Evolutionary conservation across 306 rosid species (phyloP), one percentile per base, ranked within the genome.

Genomic region (Gastrolobium villosum): DNA sequence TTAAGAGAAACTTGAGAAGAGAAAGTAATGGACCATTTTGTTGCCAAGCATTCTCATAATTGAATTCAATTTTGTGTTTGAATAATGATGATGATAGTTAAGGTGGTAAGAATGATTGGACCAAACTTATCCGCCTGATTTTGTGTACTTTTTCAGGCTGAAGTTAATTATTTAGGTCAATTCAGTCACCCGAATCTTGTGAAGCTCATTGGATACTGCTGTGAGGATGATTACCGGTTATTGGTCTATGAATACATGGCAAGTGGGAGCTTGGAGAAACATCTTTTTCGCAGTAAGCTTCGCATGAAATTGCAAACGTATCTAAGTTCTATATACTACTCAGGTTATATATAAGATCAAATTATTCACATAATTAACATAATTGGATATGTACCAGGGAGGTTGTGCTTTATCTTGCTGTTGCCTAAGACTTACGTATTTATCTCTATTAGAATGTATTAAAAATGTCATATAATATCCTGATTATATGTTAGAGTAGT

Each of bases 201-300:
- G 84, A 95, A 91, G 89, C 93, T 95, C 37, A 89, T 93, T 82
- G 99, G 99, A 40, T 95, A 91, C 67, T 93, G 98, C 88, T 95
- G 99, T 37, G 99, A 95, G 87, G 99, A 91, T 71, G 98, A 93
- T 10, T 91, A 95, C 79, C 87, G 99, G 84, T 86, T 90, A 31
- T 85, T 95, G 87, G 98, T 91, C 56, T 95, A 95, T 81, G 99
- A 95, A 67, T 95, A 89, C 84, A 93, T 95, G 99, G 98, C 96
- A 36, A 91, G 89, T 83, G 99, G 98, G 70, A 91, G 94, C 92
- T 79, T 95, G 87, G 99, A 95, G 88, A 95, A 89, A 71, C 98
- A 93, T 80, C 96, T 95, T 69, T 95, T 95, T 63, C 98, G 99
- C 71, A 88, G 99, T 95, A 88, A 95, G 98, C 71, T 37, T 78